Base-by-base conservation (phyloP, 306 rosid species). In the Gleditsia sinensis region DNA sequence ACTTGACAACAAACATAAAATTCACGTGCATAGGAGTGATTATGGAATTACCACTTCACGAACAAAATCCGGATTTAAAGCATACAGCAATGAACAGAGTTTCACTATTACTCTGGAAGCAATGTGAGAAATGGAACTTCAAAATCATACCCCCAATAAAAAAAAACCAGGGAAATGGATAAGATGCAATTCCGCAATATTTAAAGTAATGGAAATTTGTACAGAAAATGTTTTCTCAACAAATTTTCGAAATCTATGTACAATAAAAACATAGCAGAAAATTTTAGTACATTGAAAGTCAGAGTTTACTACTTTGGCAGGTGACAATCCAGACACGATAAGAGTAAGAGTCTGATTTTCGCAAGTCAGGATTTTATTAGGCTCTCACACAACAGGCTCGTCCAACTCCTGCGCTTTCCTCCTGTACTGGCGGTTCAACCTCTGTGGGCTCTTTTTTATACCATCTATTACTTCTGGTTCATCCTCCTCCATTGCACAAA, bases 401-500 rank as follows among this genome's bases (percentile, higher is more conserved):
- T 88, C 90, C 72, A 57, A 48, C 49, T 81, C 85, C 45, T 66
- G 82, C 17, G 84, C 43, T 75, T 87, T 92, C 75, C 66, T 77
- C 81, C 99, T 86, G 65, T 90, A 94, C 57, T 84, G 82, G 69
- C 96, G 97, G 67, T 83, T 82, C 6, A 57, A 23, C 83, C 57
- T 90, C 67, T 80, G 95, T 0, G 64, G 78, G 71, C 81, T 72
- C 78, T 76, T 83, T 54, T 65, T 87, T 25, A 40, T 56, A 53
- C 36, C 86, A 32, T 34, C 85, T 37, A 21, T 43, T 16, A 45
- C 76, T 58, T 84, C 88, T 9, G 79, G 80, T 78, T 86, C 95
- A 73, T 94, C 97, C 85, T 90, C 99, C 49, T 94, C 99, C 97
- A 94, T 94, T 49, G 92, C 94, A 84, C 88, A 90, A 60, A 80